Evolutionary conservation across 257 asterid species (phyloP).

Genomic region (Gentiana macrophylla): DNA sequence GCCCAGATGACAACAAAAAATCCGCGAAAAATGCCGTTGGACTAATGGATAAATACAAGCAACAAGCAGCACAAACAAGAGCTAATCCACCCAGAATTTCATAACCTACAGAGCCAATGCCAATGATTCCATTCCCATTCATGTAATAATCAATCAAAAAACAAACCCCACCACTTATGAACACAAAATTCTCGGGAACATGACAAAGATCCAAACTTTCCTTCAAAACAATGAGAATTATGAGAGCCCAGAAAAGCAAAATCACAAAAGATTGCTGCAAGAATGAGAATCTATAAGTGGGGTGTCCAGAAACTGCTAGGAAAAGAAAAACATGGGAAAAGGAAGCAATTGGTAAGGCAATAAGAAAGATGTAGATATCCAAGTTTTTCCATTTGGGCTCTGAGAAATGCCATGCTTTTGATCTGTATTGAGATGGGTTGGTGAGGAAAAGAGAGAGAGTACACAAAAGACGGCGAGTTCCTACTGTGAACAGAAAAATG

Average conservation of each 20-base stretch:
- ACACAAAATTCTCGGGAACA: slow-evolving; percentile 46
- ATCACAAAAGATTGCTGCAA: slow-evolving; percentile 51
- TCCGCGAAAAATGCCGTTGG: slow-evolving; percentile 55
- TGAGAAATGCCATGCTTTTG: slow-evolving; percentile 65
- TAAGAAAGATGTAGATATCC: slow-evolving; percentile 49
- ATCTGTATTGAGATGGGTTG: slow-evolving; percentile 57
- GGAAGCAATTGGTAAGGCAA: slow-evolving; percentile 57
- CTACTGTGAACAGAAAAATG: slow-evolving; percentile 53
- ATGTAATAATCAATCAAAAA: slow-evolving; percentile 46
- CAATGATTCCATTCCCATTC: slow-evolving; percentile 50
- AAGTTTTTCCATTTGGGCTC: slow-evolving; percentile 67
- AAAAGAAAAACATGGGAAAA: slow-evolving; percentile 46
- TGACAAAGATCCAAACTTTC: slow-evolving; percentile 46
- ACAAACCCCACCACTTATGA: slow-evolving; percentile 40
- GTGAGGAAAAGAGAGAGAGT: slow-evolving; percentile 50
- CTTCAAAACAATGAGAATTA: slow-evolving; percentile 33
- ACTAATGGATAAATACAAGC: slow-evolving; percentile 46
- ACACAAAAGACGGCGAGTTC: slow-evolving; percentile 52
- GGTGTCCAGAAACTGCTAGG: slow-evolving; percentile 41
- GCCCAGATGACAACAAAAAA: slow-evolving; percentile 47
- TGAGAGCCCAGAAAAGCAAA: slow-evolving; percentile 54
- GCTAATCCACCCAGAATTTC: slow-evolving; percentile 41
- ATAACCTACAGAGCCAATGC: slow-evolving; percentile 47
- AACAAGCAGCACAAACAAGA: slow-evolving; percentile 44
- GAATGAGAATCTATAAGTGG: slow-evolving; percentile 57